Conservation (phyloP, 768 basidiomycete genomes). For the Pisolithus tinctorius region DNA sequence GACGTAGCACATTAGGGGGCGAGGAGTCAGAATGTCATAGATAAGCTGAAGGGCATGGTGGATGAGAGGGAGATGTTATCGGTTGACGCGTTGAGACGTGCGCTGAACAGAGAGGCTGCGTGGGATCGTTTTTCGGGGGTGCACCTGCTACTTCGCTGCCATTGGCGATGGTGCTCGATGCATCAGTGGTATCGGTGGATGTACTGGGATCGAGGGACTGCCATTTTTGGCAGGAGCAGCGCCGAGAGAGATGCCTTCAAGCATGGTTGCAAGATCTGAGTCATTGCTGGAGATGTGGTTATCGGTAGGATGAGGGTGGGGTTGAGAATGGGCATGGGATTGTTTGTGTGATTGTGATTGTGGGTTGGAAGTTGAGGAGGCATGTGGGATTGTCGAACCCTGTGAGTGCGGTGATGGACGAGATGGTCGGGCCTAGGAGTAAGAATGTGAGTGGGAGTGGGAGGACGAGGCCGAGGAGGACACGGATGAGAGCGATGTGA, state of each 20-base stretch:
- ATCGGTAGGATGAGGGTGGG: slow-evolving; percentile 35
- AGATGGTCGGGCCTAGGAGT: slow-evolving; percentile 19
- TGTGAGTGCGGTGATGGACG: slow-evolving; percentile 30
- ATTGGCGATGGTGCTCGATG: too few relatives aligned
- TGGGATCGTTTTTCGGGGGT: too few relatives aligned
- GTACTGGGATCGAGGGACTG: slow-evolving; percentile 41
- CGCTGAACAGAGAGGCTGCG: too few relatives aligned
- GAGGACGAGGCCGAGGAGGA: too few relatives aligned
- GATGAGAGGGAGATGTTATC: slow-evolving; percentile 95
- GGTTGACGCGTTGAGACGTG: slow-evolving; percentile 78
- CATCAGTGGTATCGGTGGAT: too few relatives aligned
- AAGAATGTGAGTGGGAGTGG: too few relatives aligned
- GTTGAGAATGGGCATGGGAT: slow-evolving; percentile 10
- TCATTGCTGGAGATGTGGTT: slow-evolving; percentile 76
- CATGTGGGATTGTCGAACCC: slow-evolving; percentile 15
- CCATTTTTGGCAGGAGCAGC: slow-evolving; percentile 42
- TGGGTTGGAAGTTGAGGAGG: slow-evolving; percentile 1
- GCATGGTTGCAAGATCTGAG: slow-evolving; percentile 56
- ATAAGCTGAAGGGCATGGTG: slow-evolving; percentile 71
- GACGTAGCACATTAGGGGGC: background rate
- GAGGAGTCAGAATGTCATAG: too few relatives aligned
- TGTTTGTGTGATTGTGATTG: background rate
- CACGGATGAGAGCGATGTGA: too few relatives aligned
- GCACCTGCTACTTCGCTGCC: too few relatives aligned
- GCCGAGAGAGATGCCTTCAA: slow-evolving; percentile 31